These are phyloP conservation scores for Trichoderma gracile DNA, from an alignment of 2,329 filamentous ascomycete species.

Conservation along the genomic window DNA sequence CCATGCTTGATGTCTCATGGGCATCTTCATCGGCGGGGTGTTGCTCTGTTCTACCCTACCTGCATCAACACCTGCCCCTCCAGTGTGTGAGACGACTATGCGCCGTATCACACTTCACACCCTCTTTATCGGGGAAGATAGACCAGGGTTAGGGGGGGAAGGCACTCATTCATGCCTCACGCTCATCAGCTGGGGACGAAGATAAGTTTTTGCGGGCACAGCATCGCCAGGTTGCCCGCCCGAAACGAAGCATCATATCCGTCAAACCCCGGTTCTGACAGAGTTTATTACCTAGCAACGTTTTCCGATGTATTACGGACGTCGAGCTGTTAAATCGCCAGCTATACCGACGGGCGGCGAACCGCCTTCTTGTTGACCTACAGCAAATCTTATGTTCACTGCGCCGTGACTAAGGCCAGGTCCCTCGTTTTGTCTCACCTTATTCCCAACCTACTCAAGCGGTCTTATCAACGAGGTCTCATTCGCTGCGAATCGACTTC, in stretches of 20 bases:
- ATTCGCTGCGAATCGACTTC: slow-evolving; percentile 2
- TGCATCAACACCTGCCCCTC: slow-evolving; percentile 8
- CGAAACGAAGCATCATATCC: not conserved
- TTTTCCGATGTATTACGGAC: not conserved
- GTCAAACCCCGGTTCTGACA: slow-evolving; percentile 5
- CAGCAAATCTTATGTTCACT: not conserved
- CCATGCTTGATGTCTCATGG: slow-evolving; percentile 16
- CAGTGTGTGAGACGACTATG: slow-evolving; percentile 2
- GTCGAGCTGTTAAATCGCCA: too few species aligned
- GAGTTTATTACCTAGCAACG: not conserved
- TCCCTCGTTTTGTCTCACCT: slow-evolving; percentile 18
- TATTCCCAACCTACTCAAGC: slow-evolving; percentile 1
- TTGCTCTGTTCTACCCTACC: not conserved
- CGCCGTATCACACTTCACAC: slow-evolving; percentile 17
- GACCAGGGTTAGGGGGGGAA: not conserved
- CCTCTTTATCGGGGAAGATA: slow-evolving; percentile 10
- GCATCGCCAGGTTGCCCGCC: slow-evolving; percentile 9
- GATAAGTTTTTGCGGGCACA: slow-evolving; percentile 9
- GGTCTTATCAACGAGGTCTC: slow-evolving; percentile 5
- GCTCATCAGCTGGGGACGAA: not conserved
- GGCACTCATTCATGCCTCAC: not conserved
- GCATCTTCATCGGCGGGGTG: slow-evolving; percentile 5
- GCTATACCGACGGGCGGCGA: not conserved
- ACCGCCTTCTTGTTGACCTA: not conserved
- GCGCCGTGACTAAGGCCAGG: slow-evolving; percentile 1